These are phyloP conservation scores for Triangularia verruculosa DNA, from an alignment of 2,329 filamentous ascomycete species.

Conservation along the genomic window DNA sequence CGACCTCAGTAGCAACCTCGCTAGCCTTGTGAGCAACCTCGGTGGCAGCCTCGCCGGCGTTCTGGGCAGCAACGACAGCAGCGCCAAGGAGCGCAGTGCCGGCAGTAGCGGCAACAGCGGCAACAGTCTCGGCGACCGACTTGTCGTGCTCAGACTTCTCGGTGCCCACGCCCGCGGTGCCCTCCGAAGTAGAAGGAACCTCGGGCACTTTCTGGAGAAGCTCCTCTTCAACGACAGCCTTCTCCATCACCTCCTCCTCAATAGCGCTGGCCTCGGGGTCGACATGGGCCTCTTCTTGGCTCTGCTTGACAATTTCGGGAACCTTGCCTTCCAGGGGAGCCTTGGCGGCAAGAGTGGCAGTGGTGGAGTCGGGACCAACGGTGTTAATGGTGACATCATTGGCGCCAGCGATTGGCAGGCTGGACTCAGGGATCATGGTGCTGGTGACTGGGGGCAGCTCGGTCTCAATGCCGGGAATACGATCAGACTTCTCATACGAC, in stretches of 20 bases:
- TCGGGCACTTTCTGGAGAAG: conserved; percentile 64
- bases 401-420: conserved; percentile 59
- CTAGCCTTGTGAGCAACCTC: conserved; percentile 31
- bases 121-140: conserved; percentile 39
- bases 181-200: conserved; percentile 56
- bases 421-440: conserved; percentile 77
- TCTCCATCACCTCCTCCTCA: conserved; percentile 64
- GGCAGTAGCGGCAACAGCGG: conserved; percentile 43
- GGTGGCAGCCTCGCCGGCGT: conserved; percentile 33
- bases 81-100: conserved; percentile 39
- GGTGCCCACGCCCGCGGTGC: conserved; percentile 50
- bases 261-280: conserved; percentile 67
- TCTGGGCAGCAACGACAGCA: conserved; percentile 18
- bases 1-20: conserved; percentile 6
- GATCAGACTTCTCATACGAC: conserved; percentile 80
- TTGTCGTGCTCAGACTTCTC: conserved; percentile 50
- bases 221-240: conserved; percentile 68
- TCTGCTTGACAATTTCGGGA: conserved; percentile 66
- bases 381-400: conserved; percentile 50
- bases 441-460: conserved; percentile 55
- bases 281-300: conserved; percentile 63
- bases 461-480: conserved; percentile 51
- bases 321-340: conserved; percentile 59
- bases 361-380: conserved; percentile 58
- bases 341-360: conserved; percentile 64